Base-by-base conservation (phyloP, 306 rosid species). In the Ormosia semicastrata region DNA sequence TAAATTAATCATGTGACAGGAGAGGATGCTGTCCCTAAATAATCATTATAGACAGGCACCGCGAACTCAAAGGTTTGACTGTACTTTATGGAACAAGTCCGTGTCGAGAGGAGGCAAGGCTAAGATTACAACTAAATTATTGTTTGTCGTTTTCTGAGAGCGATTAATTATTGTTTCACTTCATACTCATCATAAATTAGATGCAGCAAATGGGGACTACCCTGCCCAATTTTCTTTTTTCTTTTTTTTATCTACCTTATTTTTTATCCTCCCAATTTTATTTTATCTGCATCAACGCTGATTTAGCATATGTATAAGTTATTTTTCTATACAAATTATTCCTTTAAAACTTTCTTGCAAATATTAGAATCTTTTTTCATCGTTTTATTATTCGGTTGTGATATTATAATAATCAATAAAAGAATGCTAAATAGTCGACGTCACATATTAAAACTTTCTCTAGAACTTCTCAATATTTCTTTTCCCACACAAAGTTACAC, bases 1-100 rank as follows among this genome's bases (percentile, higher is more conserved):
- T 24, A 24, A 1, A 0, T 24, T 24, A n/a, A n/a, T n/a, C n/a
- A n/a, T n/a, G n/a, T n/a, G n/a, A n/a, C n/a, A n/a, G n/a, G n/a
- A n/a, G n/a, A n/a, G n/a, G n/a, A n/a, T n/a, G n/a, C n/a, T 1
- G 24, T 0, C 24, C 24, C 24, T 24, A 24, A 24, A 24, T 24
- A 24, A 24, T 74, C 57, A 53, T 40, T 58, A 62, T 17, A 17
- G 50, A 65, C 73, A 64, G 40, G 81, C 24, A 49, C 65, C 81
- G 39, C 64, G 14, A 77, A 64, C 73, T 63, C 73, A 2, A 37
- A 17, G 49, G 34, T 15, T 62, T 76, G 62, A 40, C 43, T 56
- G 9, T 43, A 29, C 18, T 33, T 34, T 9, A n/a, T 10, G 62
- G 29, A 34, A 62, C 72, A 47, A 30, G 34, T 44, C 47, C 34